These are phyloP conservation scores for Cladosporium sp. DNA, from an alignment of 2,329 filamentous ascomycete species.

Conservation along the genomic window DNA sequence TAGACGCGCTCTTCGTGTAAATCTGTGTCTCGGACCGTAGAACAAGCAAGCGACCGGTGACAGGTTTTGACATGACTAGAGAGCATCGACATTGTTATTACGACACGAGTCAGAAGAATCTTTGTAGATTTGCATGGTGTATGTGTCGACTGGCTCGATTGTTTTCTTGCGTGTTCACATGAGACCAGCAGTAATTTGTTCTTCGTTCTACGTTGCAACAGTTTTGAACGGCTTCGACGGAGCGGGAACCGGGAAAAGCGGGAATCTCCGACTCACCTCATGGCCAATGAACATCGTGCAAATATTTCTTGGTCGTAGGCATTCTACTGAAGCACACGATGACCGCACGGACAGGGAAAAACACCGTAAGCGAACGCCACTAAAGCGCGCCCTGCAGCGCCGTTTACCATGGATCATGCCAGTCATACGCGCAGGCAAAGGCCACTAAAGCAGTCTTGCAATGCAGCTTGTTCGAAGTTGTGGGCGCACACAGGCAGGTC, in stretches of 20 bases:
- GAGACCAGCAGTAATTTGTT: not conserved
- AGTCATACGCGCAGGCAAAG: constrained; percentile 19
- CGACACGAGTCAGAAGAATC: not conserved
- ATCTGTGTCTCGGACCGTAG: constrained; percentile 8
- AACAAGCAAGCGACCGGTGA: not conserved
- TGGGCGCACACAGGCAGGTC: not conserved
- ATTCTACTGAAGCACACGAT: not conserved
- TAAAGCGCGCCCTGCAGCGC: constrained; percentile 18
- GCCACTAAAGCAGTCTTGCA: constrained; percentile 5
- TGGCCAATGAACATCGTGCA: not conserved
- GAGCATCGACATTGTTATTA: not conserved
- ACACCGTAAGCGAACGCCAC: constrained; percentile 15
- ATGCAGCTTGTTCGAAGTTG: constrained; percentile 11
- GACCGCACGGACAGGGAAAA: constrained; percentile 6
- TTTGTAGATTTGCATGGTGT: not conserved
- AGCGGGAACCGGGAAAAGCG: not conserved
- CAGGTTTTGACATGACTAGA: not conserved
- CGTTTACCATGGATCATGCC: constrained; percentile 20
- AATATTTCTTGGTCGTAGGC: not conserved
- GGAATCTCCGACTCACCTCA: not conserved
- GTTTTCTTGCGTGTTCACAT: not conserved
- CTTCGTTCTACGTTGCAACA: not conserved
- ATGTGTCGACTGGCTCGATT: not conserved
- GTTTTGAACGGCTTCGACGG: not conserved
- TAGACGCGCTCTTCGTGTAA: constrained; percentile 9